Base-by-base conservation (phyloP, 805 yeast genomes). In the Metschnikowia koreensis region DNA sequence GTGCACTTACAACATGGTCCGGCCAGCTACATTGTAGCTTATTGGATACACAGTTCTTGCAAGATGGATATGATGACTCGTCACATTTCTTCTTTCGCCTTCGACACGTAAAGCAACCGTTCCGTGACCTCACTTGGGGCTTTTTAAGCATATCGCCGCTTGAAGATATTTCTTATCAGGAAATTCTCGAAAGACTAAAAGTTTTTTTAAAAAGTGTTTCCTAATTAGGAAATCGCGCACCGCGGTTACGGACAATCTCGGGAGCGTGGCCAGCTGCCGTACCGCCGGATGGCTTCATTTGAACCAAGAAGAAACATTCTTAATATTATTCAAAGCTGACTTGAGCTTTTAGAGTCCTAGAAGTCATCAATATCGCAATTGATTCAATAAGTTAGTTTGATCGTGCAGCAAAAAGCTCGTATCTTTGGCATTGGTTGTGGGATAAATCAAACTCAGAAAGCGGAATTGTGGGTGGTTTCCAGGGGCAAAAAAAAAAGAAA, bases 61-160 rank as follows among this genome's bases (percentile, higher is more conserved):
- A 56, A 26, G n/a, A 26, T 26, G 60, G 60, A 39, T 45, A 54
- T 13, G 53, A 36, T 13, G 55, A 49, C 58, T 80, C 81, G 60
- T 82, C 86, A 64, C 88, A 83, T 67, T 82, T 83, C 67, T 83
- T 76, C 66, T 83, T 83, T 56, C 87, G 76, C 57, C 79, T 76
- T 46, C 87, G 75, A 61, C 89, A 84, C 41, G 83, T 81, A 51
- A 81, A 71, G 60, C 60, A 56, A 38, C 60, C 60, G 26, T 49
- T 52, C 26, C 45, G 39, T 6, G 55, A 54, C 47, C 58, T 39
- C 4, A 47, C 13, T 22, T 26, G 45, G 26, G 42, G 51, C 47
- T 31, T 26, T 29, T 12, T 38, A 22, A 29, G 15, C 38, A 38
- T 38, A 29, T 22, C 29, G 36, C 11, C 26, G 3, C 11, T 16